A percentile compares a stretch with the other conserved stretches of the same genome.
These are phyloP conservation scores for Cornus controversa DNA, from an alignment of 148 eudicot genomes.

Conservation along the genomic window DNA sequence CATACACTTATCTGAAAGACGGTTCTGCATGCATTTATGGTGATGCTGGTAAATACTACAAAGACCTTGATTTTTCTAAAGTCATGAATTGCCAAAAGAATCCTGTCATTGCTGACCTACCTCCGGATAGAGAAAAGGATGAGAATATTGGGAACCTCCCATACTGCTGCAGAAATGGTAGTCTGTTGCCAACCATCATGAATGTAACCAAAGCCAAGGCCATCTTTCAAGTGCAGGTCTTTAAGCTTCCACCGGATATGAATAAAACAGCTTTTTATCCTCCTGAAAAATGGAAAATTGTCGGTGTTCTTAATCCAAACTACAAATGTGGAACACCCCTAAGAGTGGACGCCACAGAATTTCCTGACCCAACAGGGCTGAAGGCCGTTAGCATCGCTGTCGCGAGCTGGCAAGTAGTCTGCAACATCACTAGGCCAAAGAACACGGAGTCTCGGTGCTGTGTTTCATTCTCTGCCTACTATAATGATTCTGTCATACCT, in stretches of 20 bases:
- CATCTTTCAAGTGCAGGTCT: conserved; percentile 71
- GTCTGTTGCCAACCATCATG: conserved; percentile 63
- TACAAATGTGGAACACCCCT: no score
- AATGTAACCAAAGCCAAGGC: conserved; percentile 55
- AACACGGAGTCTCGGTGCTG: conserved; percentile 4
- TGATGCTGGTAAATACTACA: conserved; percentile 64
- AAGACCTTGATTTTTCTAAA: conserved; percentile 59
- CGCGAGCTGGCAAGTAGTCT: no score
- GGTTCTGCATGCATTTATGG: conserved; percentile 72
- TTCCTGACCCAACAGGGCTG: no score
- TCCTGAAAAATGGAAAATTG: conserved; percentile 77
- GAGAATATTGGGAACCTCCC: conserved; percentile 82
- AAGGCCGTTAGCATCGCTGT: no score
- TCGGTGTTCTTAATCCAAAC: no score
- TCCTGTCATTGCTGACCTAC: conserved; percentile 73
- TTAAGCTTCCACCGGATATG: conserved; percentile 77
- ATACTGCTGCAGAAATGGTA: conserved; percentile 72
- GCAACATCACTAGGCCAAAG: background rate
- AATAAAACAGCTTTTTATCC: conserved; percentile 71
- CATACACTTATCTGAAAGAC: conserved; percentile 57
- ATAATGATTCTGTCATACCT: conserved; percentile 51
- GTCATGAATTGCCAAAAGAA: conserved; percentile 59
- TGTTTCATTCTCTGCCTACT: conserved; percentile 24
- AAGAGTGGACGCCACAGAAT: no score
- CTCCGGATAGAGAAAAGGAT: conserved; percentile 18